Evolutionary conservation across 2,329 filamentous ascomycete species (phyloP).

Genomic region (Clathrospora elynae): DNA sequence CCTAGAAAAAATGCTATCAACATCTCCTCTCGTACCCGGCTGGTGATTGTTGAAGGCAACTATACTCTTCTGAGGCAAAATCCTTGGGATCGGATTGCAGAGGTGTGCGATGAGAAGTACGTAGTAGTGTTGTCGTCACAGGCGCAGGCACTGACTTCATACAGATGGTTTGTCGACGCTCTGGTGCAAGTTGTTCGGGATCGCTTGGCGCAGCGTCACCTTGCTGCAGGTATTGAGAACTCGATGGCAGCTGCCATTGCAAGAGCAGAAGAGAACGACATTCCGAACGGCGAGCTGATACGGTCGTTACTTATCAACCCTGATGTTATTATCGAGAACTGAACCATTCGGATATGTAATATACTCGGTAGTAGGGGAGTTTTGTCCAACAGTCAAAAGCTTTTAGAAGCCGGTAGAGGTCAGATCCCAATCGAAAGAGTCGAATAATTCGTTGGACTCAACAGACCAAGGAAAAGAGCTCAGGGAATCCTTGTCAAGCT

Average conservation of each 20-base stretch:
- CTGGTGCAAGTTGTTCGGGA: slow-evolving; percentile 22
- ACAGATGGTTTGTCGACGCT: slow-evolving; percentile 34
- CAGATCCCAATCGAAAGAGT: slow-evolving; percentile 34
- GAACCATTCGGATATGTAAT: too few relatives aligned
- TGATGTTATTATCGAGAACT: slow-evolving; percentile 27
- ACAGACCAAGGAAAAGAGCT: slow-evolving; percentile 34
- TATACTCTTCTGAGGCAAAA: slow-evolving; percentile 32
- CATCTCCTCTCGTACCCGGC: slow-evolving; percentile 27
- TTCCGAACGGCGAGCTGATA: slow-evolving; percentile 33
- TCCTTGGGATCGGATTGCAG: slow-evolving; percentile 26
- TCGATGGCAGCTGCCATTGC: slow-evolving; percentile 25
- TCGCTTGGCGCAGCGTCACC: slow-evolving; percentile 28
- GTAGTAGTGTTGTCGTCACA: neutral
- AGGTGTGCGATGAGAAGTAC: slow-evolving; percentile 25
- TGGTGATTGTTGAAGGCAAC: slow-evolving; percentile 35
- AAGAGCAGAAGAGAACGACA: slow-evolving; percentile 33
- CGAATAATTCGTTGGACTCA: slow-evolving; percentile 33
- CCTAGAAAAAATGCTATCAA: slow-evolving; percentile 23
- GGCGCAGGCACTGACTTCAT: slow-evolving; percentile 2
- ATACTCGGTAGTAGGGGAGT: too few relatives aligned
- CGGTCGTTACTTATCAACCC: slow-evolving; percentile 25
- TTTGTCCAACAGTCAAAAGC: too few relatives aligned
- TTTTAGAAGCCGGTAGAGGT: slow-evolving; percentile 21
- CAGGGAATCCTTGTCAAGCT: slow-evolving; percentile 26
- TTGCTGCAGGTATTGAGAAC: slow-evolving; percentile 31